These are phyloP conservation scores for Phragmites australis DNA, from an alignment of 176 grass and related monocot genomes.

Conservation along the genomic window DNA sequence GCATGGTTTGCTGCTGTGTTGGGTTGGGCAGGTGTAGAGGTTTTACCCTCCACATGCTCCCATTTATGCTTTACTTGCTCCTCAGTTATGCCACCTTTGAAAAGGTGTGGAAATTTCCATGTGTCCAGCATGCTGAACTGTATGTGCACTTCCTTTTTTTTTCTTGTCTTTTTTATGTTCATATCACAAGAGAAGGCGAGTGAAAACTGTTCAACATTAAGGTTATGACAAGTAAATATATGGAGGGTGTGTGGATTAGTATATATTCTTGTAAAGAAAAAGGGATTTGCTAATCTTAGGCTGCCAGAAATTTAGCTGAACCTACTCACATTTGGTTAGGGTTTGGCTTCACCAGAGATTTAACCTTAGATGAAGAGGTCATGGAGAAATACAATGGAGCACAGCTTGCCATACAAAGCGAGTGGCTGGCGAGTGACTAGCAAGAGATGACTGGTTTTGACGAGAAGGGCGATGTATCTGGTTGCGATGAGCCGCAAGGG, in stretches of 20 bases:
- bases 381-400: no score
- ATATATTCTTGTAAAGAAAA: neutral
- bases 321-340: no score
- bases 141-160: neutral
- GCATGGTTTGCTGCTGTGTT: no score
- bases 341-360: no score
- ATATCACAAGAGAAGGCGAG: neutral
- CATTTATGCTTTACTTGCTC: slow-evolving; percentile 45
- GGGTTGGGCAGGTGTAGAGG: neutral
- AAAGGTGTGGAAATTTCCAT: slow-evolving; percentile 3
- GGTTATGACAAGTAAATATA: neutral
- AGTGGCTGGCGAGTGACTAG: no score
- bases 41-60: slow-evolving; percentile 45
- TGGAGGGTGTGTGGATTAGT: neutral
- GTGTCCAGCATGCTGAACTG: neutral
- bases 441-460: no score
- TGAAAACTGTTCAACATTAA: neutral
- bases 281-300: no score
- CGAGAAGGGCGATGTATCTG: no score
- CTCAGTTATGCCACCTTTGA: slow-evolving; percentile 5
- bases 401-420: no score
- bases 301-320: no score
- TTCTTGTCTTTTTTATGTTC: neutral
- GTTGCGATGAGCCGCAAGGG: no score
- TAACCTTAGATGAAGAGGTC: no score